These are phyloP conservation scores for Globisporangium cylindrosporum DNA, from an alignment of 352 stramenopile genomes.

Conservation along the genomic window DNA sequence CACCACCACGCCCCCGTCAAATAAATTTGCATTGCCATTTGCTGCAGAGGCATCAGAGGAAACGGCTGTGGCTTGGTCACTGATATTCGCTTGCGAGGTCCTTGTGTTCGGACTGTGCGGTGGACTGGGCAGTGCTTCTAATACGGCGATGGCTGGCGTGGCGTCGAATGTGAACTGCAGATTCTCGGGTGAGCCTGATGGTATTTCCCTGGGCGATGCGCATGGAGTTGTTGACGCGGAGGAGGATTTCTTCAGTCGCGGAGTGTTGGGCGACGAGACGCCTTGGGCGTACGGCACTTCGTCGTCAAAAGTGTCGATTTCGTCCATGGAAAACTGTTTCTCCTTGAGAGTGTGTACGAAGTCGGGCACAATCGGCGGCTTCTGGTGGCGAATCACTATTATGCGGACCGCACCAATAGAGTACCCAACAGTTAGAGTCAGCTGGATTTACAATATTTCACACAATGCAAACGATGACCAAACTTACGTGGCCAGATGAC, in stretches of 20 bases:
- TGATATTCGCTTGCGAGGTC: background rate
- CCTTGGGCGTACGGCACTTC: constrained; percentile 37
- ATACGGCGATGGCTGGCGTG: background rate
- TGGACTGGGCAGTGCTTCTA: background rate
- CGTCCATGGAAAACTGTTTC: constrained; percentile 18
- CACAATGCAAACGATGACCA: no score
- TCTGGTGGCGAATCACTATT: constrained; percentile 46
- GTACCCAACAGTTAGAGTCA: background rate
- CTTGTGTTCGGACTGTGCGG: background rate
- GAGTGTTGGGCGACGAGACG: constrained; percentile 18
- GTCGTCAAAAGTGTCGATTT: constrained; percentile 35
- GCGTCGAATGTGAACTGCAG: background rate
- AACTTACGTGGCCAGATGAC: constrained; percentile 86
- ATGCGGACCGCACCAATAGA: background rate
- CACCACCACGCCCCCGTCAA: background rate
- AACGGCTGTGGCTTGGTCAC: background rate
- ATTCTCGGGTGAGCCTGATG: background rate
- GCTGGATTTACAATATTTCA: no score
- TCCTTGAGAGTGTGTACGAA: constrained; percentile 40
- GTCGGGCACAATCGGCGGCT: constrained; percentile 34
- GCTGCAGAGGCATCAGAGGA: background rate
- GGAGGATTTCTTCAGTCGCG: constrained; percentile 7
- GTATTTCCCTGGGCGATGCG: constrained; percentile 2
- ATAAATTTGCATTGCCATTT: background rate
- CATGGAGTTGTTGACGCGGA: background rate